These are phyloP conservation scores for Dactylellina cionopaga DNA, from an alignment of 2,329 filamentous ascomycete genomes.

Conservation along the genomic window DNA sequence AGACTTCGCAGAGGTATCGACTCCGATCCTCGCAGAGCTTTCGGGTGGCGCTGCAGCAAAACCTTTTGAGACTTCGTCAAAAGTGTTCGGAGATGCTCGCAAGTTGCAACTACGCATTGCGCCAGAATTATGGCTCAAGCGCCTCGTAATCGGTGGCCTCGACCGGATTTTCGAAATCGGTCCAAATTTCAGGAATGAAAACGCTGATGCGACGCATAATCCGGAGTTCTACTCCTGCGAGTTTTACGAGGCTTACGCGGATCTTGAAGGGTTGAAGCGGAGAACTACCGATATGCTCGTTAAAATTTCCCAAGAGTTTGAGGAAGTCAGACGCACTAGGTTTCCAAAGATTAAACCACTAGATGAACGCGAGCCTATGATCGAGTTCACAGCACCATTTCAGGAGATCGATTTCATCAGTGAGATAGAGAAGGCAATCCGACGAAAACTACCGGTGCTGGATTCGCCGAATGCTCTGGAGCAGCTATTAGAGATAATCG, in stretches of 20 bases:
- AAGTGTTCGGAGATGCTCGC: conserved; percentile 74
- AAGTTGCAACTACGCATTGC: conserved; percentile 84
- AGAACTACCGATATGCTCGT: conserved; percentile 78
- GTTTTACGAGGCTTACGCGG: conserved; percentile 89
- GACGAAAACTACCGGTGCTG: conserved; percentile 73
- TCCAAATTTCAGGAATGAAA: conserved; percentile 91
- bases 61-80: conserved; percentile 82
- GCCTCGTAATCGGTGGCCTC: conserved; percentile 86
- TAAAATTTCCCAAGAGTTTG: conserved; percentile 68
- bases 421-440: conserved; percentile 75
- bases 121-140: conserved; percentile 93
- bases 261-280: conserved; percentile 76
- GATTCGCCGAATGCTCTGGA: conserved; percentile 66
- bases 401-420: conserved; percentile 83
- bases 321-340: conserved; percentile 62
- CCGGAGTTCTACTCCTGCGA: conserved; percentile 98
- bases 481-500: conserved; percentile 67
- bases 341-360: conserved; percentile 38
- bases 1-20: conserved; percentile 86
- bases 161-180: conserved; percentile 93
- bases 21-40: conserved; percentile 82
- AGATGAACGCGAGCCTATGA: conserved; percentile 8
- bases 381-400: conserved; percentile 69
- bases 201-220: conserved; percentile 89
- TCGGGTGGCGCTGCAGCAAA: conserved; percentile 89